Evolutionary conservation across 345 rosid species (phyloP).

Genomic region (Gossypium anomalum): DNA sequence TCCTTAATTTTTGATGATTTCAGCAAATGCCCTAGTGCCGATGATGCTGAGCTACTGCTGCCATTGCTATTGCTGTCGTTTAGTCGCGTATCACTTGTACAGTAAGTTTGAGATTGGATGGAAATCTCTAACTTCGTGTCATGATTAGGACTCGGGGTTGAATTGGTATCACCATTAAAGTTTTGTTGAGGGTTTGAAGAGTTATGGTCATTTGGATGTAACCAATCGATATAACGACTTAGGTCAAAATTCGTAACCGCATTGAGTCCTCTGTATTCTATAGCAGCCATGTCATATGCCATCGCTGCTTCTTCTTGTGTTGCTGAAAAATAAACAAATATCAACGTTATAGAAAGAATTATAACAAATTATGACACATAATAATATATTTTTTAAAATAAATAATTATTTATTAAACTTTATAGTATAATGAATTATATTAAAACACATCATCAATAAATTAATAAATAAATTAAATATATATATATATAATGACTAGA

Average conservation of each 20-base stretch:
- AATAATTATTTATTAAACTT: too few relatives aligned
- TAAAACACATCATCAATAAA: too few relatives aligned
- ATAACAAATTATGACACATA: not conserved
- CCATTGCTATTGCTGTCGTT: too few relatives aligned
- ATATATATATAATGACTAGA: too few relatives aligned
- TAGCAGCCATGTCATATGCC: constrained; percentile 89
- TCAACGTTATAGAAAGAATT: not conserved
- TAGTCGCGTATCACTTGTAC: not conserved
- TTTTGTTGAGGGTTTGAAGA: not conserved
- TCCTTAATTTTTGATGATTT: constrained; percentile 60
- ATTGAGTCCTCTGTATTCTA: constrained; percentile 81
- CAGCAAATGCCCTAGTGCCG: constrained; percentile 51
- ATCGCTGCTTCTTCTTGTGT: constrained; percentile 95
- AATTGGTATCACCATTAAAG: constrained; percentile 2
- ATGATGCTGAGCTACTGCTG: constrained; percentile 23
- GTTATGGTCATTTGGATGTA: constrained; percentile 31
- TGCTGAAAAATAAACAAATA: constrained; percentile 33
- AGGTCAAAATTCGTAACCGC: constrained; percentile 92
- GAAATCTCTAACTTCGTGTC: constrained; percentile 18
- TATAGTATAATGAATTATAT: too few relatives aligned
- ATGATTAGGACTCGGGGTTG: constrained; percentile 8
- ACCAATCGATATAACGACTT: constrained; percentile 64
- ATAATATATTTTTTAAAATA: not conserved
- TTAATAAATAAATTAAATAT: too few relatives aligned
- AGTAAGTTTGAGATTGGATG: constrained; percentile 6